Percentiles rank a stretch among this genome's conserved stretches.
phyloP scores from a whole-genome alignment of 2,329 filamentous ascomycete genomes.

The Fusarium sp. region DNA sequence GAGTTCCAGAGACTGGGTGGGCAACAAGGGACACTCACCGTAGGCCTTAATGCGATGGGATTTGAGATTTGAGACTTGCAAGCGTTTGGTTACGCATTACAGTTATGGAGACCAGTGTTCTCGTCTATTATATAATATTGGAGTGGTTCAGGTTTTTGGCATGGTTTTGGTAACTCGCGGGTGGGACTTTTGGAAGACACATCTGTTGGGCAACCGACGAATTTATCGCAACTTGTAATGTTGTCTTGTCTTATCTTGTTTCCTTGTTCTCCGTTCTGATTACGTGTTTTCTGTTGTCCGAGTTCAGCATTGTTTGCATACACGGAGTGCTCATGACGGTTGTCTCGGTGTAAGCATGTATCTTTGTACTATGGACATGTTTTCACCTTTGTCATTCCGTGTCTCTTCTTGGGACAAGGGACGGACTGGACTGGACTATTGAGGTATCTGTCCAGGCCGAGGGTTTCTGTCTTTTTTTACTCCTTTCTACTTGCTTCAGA shows the following conservation, averaged over 20 bases:
- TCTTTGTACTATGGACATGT: slow-evolving; percentile 23
- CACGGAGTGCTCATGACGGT: slow-evolving; percentile 11
- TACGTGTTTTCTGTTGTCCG: slow-evolving; percentile 17
- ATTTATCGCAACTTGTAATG: slow-evolving; percentile 26
- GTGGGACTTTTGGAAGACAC: slow-evolving; percentile 42
- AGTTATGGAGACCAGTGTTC: slow-evolving; percentile 9
- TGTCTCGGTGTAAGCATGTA: slow-evolving; percentile 24
- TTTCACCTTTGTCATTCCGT: slow-evolving; percentile 5
- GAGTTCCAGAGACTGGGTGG: slow-evolving; percentile 50
- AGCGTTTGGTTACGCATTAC: background rate
- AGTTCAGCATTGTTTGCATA: slow-evolving; percentile 31
- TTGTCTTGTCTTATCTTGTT: slow-evolving; percentile 12
- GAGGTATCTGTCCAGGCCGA: slow-evolving; percentile 20
- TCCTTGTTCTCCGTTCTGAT: slow-evolving; percentile 14
- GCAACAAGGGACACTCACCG: slow-evolving; percentile 45
- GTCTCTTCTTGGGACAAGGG: slow-evolving; percentile 1
- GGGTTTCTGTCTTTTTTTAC: slow-evolving; percentile 12
- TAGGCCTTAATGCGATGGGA: slow-evolving; percentile 35
- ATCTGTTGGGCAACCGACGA: slow-evolving; percentile 43
- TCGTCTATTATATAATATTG: slow-evolving; percentile 38
- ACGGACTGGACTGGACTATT: slow-evolving; percentile 10
- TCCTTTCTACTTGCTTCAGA: slow-evolving; percentile 12
- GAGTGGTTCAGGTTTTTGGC: slow-evolving; percentile 31
- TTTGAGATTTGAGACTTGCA: slow-evolving; percentile 9
- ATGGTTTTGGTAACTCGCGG: slow-evolving; percentile 31